Evolutionary conservation across 83 land plant species (phyloP), one percentile per base, ranked within the genome.

Genomic region (Picea abies): DNA sequence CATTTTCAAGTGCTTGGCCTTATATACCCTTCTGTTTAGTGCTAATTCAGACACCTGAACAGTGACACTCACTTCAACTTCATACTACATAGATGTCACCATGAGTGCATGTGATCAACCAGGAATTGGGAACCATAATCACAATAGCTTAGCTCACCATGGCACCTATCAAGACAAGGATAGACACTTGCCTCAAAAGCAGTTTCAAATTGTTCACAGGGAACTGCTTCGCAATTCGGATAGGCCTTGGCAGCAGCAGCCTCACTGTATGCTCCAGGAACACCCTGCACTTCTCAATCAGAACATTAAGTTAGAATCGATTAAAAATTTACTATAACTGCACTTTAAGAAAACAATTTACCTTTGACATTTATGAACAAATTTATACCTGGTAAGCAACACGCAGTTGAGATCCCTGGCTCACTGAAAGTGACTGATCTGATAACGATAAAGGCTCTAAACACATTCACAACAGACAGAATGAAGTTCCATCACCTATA

Each of bases 261-360:
- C 79, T 91, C 93, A 66, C 93, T 91, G 72, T 87, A 90, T 26
- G 93, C 93, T 16, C 93, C 93, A 64, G 92, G 92, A 56, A 90
- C 86, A 68, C 93, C 93, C 93, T 91, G 82, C 64, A 69, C 41
- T 44, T 68, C 60, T 49, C 67, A 78, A 63, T 44, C 64, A 63
- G 63, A 32, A n/a, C 16, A 83, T 15, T 44, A 41, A 14, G 63
- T 61, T 41, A 60, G 61, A n/a, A 80, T 26, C 41, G 22, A 84
- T n/a, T 4, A 26, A 70, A 62, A 39, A 25, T 6, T 62, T 44
- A 22, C 7, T 23, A 72, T 12, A 73, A 29, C 25, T n/a, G 56
- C 19, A 82, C 60, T 56, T 67, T 17, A 67, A 25, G 69, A 66
- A 39, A 63, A 44, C 63, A 64, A 83, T 17, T 56, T 14, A 77